Conservation (phyloP, 345 rosid species). For the Bruguiera gymnorhiza region DNA sequence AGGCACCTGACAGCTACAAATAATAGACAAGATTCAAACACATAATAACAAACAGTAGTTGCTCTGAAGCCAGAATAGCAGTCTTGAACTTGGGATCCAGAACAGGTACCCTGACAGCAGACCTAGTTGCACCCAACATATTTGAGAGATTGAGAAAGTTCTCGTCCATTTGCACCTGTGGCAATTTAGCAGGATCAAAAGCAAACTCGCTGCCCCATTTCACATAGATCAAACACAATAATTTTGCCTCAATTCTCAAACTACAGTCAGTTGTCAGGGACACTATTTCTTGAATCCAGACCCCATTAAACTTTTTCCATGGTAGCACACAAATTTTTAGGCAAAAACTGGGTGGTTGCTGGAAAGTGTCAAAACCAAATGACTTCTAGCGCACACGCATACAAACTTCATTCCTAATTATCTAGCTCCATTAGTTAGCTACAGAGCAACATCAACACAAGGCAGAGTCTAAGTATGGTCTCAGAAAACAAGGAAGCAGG, state of each 20-base stretch:
- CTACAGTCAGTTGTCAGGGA: not conserved
- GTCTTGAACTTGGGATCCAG: constrained; percentile 80
- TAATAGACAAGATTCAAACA: not conserved
- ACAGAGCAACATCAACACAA: not conserved
- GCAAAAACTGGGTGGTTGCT: not conserved
- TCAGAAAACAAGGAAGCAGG: not conserved
- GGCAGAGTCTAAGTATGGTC: not conserved
- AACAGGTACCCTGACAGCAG: constrained; percentile 73
- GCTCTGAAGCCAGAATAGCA: constrained; percentile 81
- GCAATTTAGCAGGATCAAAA: constrained; percentile 76
- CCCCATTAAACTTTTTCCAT: not conserved
- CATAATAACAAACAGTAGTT: constrained; percentile 33
- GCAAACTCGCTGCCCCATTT: constrained; percentile 54
- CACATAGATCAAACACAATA: not conserved
- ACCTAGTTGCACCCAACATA: constrained; percentile 53
- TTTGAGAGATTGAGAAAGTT: constrained; percentile 62
- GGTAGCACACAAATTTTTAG: not conserved
- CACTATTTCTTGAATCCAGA: not conserved
- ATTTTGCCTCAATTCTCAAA: not conserved
- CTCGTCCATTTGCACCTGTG: constrained; percentile 60
- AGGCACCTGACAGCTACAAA: no score
- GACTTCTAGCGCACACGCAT: not conserved
- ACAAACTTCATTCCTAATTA: not conserved
- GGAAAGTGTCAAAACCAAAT: not conserved
- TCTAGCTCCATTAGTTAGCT: not conserved